Conservation (phyloP, 148 eudicot species). For the Gaultheria prostrata region DNA sequence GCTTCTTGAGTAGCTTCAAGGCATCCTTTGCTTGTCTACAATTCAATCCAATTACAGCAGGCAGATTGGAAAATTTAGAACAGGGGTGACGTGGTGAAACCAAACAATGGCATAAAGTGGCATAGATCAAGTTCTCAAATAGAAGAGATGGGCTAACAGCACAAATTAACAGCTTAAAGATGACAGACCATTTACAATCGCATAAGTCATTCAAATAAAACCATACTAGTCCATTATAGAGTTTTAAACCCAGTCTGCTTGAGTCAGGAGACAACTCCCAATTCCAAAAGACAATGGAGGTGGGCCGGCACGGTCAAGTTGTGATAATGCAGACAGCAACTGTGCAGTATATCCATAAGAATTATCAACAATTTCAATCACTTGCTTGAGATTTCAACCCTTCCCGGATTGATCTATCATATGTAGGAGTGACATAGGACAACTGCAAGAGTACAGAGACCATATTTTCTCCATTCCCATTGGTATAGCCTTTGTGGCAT, state of each 20-base stretch:
- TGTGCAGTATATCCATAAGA: neutral
- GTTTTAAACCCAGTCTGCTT: neutral
- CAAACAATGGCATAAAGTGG: neutral
- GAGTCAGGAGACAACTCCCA: neutral
- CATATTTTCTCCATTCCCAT: neutral
- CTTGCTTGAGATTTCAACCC: neutral
- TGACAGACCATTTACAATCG: neutral
- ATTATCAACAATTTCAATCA: neutral
- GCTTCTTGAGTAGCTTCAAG: constrained; percentile 82
- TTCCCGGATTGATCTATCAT: neutral
- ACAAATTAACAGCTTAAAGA: neutral
- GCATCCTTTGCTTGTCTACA: constrained; percentile 91
- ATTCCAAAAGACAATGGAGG: neutral
- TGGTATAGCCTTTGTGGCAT: neutral
- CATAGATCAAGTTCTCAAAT: neutral
- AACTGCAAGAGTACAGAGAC: neutral
- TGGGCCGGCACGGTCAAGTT: neutral
- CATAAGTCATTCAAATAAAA: neutral
- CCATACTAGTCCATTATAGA: neutral
- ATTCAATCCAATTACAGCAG: constrained; percentile 19
- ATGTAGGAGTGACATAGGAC: neutral
- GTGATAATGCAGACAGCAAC: too few relatives aligned
- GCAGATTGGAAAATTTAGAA: neutral
- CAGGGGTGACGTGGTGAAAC: neutral
- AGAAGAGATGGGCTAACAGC: neutral